Base-by-base conservation (phyloP, 1,284 basidiomycete genomes). In the Cryptococcus neoformans region DNA sequence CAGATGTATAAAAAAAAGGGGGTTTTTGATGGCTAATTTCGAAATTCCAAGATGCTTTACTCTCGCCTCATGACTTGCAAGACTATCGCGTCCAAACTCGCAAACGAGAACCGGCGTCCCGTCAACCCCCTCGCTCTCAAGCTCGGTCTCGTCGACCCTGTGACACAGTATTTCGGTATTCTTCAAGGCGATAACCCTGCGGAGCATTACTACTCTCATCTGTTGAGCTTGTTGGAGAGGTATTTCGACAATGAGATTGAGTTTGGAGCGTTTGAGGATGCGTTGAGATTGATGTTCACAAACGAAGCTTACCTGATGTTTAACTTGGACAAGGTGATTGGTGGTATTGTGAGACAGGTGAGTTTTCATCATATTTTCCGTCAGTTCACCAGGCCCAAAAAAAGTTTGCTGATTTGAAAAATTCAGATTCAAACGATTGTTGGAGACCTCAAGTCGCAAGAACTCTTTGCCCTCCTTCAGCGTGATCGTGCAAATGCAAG, bases 211-310 rank as follows among this genome's bases (percentile, higher is more conserved):
- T 98, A 98, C 78, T 82, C 86, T 77, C 92, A 94, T 69, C 82
- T 96, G 48, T 81, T 98, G 46, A 90, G 89, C 60, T 87, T 92
- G n/a, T 90, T 89, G 73, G 93, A 96, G 78, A 90, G 91, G 80
- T 77, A 96, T 50, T 98, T 98, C 70, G 91, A 93, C 68, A 88
- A 85, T 59, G 93, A 98, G 70, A 82, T 98, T 61, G 95, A 98
- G 76, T 89, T 88, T 69, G 80, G 83, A 36, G 86, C 87, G 16
- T 98, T 92, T 70, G 96, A 99, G 75, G 95, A 99, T 74, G 90
- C 92, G 67, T 86, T 96, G 83, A 81, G 96, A 58, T 92, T 90
- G 84, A 94, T 99, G 83, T 98, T 95, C 80, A 91, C 92, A 38
- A 94, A 87, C 63, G 89, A 92, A 82, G 93, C 92, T 66, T 95